phyloP scores from a whole-genome alignment of 2,329 filamentous ascomycete genomes.

The Blumeria hordei region DNA sequence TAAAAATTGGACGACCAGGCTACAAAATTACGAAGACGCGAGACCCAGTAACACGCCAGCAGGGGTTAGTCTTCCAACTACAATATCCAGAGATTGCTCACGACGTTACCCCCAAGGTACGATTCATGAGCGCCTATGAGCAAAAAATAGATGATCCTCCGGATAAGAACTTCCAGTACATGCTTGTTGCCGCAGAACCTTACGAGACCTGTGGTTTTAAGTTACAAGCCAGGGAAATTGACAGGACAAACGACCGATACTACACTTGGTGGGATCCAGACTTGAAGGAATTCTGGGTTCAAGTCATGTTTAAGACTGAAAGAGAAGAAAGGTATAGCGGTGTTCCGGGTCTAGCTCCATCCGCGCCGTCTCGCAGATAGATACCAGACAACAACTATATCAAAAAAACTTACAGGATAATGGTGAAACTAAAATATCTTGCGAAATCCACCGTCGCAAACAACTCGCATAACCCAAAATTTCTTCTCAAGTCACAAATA shows the following conservation, averaged over 20 bases:
- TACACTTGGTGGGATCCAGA: slow-evolving; percentile 94
- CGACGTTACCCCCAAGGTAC: slow-evolving; percentile 55
- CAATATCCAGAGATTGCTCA: slow-evolving; percentile 77
- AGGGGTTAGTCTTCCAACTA: slow-evolving; percentile 83
- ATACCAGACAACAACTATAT: not conserved
- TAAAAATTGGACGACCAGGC: slow-evolving; percentile 88
- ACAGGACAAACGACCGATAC: slow-evolving; percentile 66
- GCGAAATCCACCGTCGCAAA: too few relatives aligned
- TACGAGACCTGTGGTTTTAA: slow-evolving; percentile 98
- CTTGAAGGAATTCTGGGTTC: slow-evolving; percentile 90
- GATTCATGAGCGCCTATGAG: slow-evolving; percentile 95
- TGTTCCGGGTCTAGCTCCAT: slow-evolving; percentile 30
- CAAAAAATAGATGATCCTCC: slow-evolving; percentile 82
- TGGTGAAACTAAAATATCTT: too few relatives aligned
- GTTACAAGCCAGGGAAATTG: slow-evolving; percentile 77
- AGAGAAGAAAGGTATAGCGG: slow-evolving; percentile 69
- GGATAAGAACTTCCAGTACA: slow-evolving; percentile 83
- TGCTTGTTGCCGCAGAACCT: slow-evolving; percentile 84
- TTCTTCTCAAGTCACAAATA: too few relatives aligned
- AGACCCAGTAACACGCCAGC: slow-evolving; percentile 69
- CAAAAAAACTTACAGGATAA: too few relatives aligned
- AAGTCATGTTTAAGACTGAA: slow-evolving; percentile 96
- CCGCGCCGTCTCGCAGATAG: slow-evolving; percentile 9
- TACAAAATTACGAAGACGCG: slow-evolving; percentile 96
- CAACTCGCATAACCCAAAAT: too few relatives aligned